phyloP scores from a whole-genome alignment of 1,139 yeast genomes.

The Suhomyces wounanorum region DNA sequence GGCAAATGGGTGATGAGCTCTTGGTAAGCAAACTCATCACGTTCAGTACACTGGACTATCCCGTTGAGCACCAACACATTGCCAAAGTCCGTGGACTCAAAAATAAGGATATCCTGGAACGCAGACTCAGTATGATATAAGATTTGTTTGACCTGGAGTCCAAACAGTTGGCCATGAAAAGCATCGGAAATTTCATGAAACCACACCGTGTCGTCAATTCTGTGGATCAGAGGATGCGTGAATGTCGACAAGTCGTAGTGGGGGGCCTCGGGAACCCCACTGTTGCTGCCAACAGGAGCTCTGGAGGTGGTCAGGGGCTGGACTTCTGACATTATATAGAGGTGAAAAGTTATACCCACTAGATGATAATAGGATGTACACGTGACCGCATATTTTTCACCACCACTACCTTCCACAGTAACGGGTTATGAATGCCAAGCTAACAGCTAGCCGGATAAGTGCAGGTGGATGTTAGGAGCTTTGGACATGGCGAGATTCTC shows the following conservation, averaged over 20 bases:
- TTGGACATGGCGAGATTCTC: background rate
- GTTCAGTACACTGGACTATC: conserved; percentile 83
- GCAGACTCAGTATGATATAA: conserved; percentile 39
- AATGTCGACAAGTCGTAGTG: conserved; percentile 12
- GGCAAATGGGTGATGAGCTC: conserved; percentile 87
- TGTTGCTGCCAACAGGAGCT: background rate
- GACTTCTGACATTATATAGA: conserved; percentile 1
- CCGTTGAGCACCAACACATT: conserved; percentile 86
- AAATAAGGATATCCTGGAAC: conserved; percentile 57
- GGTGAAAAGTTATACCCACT: conserved; percentile 2
- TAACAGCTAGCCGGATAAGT: background rate
- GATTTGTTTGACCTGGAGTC: conserved; percentile 35
- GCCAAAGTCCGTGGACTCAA: conserved; percentile 74
- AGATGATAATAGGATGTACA: background rate
- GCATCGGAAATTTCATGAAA: conserved; percentile 42
- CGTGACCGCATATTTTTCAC: background rate
- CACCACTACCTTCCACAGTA: background rate
- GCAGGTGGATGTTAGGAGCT: background rate
- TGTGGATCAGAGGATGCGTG: conserved; percentile 31
- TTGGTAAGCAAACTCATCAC: conserved; percentile 89
- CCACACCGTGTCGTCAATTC: conserved; percentile 37
- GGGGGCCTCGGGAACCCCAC: background rate
- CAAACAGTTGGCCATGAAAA: conserved; percentile 51
- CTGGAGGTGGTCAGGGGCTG: background rate
- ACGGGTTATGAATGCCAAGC: background rate